Evolutionary conservation across 495 filamentous ascomycete species (phyloP), one percentile per base, ranked within the genome.

Genomic region (Aspergillus ostianus): DNA sequence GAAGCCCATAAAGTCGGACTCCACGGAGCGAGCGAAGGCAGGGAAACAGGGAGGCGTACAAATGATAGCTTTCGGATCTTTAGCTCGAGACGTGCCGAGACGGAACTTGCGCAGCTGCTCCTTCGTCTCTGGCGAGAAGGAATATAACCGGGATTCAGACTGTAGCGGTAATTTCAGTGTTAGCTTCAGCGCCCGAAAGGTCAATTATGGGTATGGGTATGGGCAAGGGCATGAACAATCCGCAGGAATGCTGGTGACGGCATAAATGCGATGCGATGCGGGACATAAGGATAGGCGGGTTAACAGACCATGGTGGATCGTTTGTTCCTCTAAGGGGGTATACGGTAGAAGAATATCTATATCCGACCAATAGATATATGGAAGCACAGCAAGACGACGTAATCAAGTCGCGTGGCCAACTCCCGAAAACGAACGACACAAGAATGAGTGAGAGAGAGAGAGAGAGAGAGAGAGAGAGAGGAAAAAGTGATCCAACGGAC

Each of bases 61-160:
- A 59, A 98, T 92, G 64, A 93, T 83, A 57, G 92, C 94, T 79
- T 97, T 92, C 0, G 92, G 87, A 46, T 88, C 85, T 65, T 87
- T 92, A n/a, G 90, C 85, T 61, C 94, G 82, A 23, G 93, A 97
- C 7, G 94, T 97, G 12, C 87, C 83, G 10, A 98, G 80, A 44
- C 94, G 90, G 77, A 98, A 98, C 72, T 96, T 97, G 68, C 89
- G 87, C 57, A 98, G 83, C 69, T 89, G 85, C 64, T 90, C 87
- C 74, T 85, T 90, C 26, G 91, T 97, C 73, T 92, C 90, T 48
- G 86, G 81, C 32, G 91, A 93, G 84, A 98, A 96, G 26, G 93
- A 88, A 76, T 98, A 98, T 64, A 98, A 82, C 58, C 94, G 83
- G 54, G 90, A 83, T 79, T 97, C 93, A 64, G 92, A 94, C 66